Evolutionary conservation across 202 grass and related monocot species (phyloP).

Genomic region (Brachypodium distachyon): DNA sequence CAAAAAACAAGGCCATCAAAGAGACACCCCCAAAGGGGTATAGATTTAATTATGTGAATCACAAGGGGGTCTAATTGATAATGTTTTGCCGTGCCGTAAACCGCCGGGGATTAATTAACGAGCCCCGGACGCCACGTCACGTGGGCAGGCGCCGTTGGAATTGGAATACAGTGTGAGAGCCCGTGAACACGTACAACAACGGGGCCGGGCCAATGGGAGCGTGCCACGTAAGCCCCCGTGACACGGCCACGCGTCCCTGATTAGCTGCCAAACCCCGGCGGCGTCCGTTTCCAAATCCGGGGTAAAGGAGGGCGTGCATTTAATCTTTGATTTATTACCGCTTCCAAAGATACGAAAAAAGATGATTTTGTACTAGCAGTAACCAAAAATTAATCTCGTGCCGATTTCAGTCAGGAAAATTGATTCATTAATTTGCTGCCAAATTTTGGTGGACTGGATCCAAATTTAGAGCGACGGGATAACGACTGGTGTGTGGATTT

Average conservation of each 20-base stretch:
- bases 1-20: not conserved
- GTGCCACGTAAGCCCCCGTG: not conserved
- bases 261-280: not conserved
- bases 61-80: too few species aligned
- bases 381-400: too few species aligned
- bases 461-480: too few species aligned
- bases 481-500: not conserved
- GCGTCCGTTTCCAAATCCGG: not conserved
- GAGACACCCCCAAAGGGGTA: rapidly evolving
- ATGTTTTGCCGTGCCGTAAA: not conserved
- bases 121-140: not conserved
- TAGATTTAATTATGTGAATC: not conserved
- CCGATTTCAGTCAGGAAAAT: too few species aligned
- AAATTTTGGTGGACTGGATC: too few species aligned
- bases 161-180: too few species aligned
- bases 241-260: slow-evolving; percentile 2
- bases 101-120: not conserved
- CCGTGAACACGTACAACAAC: not conserved
- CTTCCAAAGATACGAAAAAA: not conserved
- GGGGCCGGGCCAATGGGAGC: not conserved
- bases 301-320: not conserved
- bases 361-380: too few species aligned
- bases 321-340: not conserved
- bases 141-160: too few species aligned
- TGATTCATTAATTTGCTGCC: too few species aligned